Percentiles rank a stretch among this genome's conserved stretches.
Conservation (phyloP, 345 rosid genomes). For the Leavenworthia alabamica region DNA sequence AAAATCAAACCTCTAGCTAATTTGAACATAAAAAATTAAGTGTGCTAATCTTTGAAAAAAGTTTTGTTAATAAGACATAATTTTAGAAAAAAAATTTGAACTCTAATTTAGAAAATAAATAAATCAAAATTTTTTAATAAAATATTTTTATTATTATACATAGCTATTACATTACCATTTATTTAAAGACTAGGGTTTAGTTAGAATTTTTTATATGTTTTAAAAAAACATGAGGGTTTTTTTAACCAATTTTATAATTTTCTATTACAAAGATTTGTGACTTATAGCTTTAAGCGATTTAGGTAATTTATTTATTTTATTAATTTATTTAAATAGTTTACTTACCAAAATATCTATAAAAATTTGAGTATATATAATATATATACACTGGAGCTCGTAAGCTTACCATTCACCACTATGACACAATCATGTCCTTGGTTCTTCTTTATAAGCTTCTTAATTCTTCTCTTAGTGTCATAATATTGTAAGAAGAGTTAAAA, state of each 20-base stretch:
- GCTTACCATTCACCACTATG: slow-evolving; percentile 15
- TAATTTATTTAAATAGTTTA: background rate
- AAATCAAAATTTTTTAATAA: no score
- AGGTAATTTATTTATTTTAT: background rate
- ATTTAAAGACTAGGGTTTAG: no score
- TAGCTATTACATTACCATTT: no score
- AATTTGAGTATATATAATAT: background rate
- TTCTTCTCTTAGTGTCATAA: background rate
- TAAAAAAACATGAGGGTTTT: no score
- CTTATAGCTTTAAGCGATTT: background rate
- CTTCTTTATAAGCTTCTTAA: background rate
- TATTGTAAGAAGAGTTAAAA: background rate
- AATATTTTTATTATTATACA: no score
- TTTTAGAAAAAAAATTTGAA: no score
- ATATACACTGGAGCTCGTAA: slow-evolving; percentile 2
- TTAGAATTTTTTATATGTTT: no score
- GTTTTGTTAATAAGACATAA: no score
- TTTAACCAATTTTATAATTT: background rate
- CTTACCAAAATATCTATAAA: background rate
- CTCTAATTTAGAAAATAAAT: no score
- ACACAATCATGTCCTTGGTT: background rate
- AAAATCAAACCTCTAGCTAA: no score
- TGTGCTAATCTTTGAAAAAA: no score
- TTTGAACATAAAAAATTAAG: no score
- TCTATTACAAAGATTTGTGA: background rate